These are phyloP conservation scores for Picochlorum sp. DNA, from an alignment of 139 green algal species.

Conservation along the genomic window DNA sequence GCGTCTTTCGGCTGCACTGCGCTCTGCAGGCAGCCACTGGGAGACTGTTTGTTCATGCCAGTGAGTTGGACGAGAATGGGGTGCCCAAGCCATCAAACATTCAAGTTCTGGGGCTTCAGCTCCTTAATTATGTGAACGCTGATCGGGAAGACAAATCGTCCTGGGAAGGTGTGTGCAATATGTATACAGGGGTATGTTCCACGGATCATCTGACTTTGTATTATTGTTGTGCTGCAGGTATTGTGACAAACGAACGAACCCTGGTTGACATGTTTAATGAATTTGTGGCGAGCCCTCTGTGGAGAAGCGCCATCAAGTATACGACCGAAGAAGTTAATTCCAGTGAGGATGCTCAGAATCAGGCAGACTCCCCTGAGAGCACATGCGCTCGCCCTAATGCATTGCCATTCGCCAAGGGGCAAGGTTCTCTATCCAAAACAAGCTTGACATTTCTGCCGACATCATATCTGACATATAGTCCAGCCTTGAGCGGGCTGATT, in stretches of 20 bases:
- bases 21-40: slow-evolving; percentile 18
- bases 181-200: not conserved
- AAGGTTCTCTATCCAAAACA: too few relatives aligned
- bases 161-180: slow-evolving; percentile 6
- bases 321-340: too few relatives aligned
- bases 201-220: not conserved
- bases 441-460: too few relatives aligned
- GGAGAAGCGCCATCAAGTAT: too few relatives aligned
- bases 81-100: slow-evolving; percentile 14
- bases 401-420: too few relatives aligned
- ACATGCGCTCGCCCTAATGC: too few relatives aligned
- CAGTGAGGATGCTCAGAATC: too few relatives aligned
- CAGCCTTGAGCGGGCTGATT: too few relatives aligned
- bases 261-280: too few relatives aligned
- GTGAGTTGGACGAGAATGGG: slow-evolving; percentile 3
- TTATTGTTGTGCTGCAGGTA: not conserved
- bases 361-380: too few relatives aligned
- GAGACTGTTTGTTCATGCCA: slow-evolving; percentile 18
- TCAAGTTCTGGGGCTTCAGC: slow-evolving; percentile 26
- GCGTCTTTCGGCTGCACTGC: slow-evolving; percentile 20
- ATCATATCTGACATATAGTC: too few relatives aligned
- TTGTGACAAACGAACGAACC: slow-evolving; percentile 1
- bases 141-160: not conserved
- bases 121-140: slow-evolving; percentile 21
- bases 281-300: too few relatives aligned